Percentiles rank a stretch among this genome's conserved stretches.
Conservation (phyloP, 176 grass and related monocot species). For the Oryza nivara region DNA sequence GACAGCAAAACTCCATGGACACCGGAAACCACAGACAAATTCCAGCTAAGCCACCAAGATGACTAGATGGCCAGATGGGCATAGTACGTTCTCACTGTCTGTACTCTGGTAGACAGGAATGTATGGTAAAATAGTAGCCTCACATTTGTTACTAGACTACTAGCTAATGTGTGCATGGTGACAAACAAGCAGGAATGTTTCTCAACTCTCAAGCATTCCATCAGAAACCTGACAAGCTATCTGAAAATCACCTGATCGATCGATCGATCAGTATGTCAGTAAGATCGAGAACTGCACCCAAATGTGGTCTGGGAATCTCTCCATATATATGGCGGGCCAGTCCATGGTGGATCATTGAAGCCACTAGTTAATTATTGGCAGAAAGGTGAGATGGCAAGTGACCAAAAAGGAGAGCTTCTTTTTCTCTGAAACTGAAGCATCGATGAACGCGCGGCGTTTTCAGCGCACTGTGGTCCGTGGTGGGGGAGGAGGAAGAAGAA, state of each 20-base stretch:
- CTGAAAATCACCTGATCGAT: not conserved
- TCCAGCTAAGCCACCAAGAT: not conserved
- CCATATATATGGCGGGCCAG: not conserved
- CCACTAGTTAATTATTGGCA: constrained; percentile 35
- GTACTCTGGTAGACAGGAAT: too few species aligned
- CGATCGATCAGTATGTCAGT: not conserved
- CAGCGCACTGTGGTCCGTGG: not conserved
- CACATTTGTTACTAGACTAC: not conserved
- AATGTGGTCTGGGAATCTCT: constrained; percentile 3
- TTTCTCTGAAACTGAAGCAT: constrained; percentile 18
- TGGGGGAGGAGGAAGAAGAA: not conserved
- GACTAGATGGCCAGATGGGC: too few species aligned
- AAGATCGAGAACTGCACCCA: not conserved
- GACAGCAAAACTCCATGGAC: not conserved
- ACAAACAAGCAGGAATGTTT: too few species aligned
- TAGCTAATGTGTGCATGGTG: not conserved
- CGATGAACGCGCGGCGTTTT: not conserved
- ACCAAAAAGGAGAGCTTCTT: not conserved
- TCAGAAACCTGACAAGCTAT: not conserved
- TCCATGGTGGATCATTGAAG: constrained; percentile 5
- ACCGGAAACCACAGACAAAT: not conserved
- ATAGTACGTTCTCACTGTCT: not conserved
- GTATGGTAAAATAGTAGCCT: not conserved
- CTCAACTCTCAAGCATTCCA: not conserved
- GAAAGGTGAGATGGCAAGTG: not conserved